Evolutionary conservation across 192 early-diverging fungal genomes (phyloP).

Genomic region (Coemansia sp.): DNA sequence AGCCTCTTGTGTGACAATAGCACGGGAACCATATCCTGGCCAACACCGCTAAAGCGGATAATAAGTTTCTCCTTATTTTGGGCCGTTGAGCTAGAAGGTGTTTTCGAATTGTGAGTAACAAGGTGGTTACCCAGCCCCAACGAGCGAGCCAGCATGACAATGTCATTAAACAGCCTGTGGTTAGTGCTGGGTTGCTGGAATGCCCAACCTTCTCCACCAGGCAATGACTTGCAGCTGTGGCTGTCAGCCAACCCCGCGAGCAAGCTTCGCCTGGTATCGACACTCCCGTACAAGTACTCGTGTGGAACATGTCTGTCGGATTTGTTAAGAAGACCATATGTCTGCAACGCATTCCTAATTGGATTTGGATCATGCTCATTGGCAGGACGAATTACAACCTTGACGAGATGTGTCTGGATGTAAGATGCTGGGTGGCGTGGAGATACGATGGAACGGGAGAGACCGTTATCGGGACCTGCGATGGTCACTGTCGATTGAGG

Average conservation of each 20-base stretch:
- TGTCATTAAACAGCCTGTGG: slow-evolving; percentile 14
- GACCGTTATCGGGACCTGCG: not conserved
- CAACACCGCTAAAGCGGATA: slow-evolving; percentile 14
- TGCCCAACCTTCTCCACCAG: slow-evolving; percentile 6
- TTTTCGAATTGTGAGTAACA: not conserved
- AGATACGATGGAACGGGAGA: slow-evolving; percentile 6
- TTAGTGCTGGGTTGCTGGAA: slow-evolving; percentile 9
- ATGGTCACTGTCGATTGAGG: not conserved
- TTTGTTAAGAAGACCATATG: slow-evolving; percentile 2
- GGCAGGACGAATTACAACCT: slow-evolving; percentile 9
- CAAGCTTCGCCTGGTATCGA: slow-evolving; percentile 14
- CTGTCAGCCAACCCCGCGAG: slow-evolving; percentile 18
- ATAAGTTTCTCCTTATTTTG: not conserved
- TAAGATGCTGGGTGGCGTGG: slow-evolving; percentile 16
- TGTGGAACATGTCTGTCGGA: slow-evolving; percentile 9
- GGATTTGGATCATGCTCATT: not conserved
- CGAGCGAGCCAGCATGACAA: slow-evolving; percentile 12
- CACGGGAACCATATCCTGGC: slow-evolving; percentile 23
- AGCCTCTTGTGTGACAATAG: slow-evolving; percentile 6
- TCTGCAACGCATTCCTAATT: slow-evolving; percentile 10
- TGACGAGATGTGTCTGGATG: slow-evolving; percentile 4
- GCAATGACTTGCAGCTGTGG: not conserved
- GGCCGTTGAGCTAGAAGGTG: not conserved
- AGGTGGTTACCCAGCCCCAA: slow-evolving; percentile 19
- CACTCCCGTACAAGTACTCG: slow-evolving; percentile 10